Evolutionary conservation across 83 land plant species (phyloP).

Genomic region (Larix sibirica): DNA sequence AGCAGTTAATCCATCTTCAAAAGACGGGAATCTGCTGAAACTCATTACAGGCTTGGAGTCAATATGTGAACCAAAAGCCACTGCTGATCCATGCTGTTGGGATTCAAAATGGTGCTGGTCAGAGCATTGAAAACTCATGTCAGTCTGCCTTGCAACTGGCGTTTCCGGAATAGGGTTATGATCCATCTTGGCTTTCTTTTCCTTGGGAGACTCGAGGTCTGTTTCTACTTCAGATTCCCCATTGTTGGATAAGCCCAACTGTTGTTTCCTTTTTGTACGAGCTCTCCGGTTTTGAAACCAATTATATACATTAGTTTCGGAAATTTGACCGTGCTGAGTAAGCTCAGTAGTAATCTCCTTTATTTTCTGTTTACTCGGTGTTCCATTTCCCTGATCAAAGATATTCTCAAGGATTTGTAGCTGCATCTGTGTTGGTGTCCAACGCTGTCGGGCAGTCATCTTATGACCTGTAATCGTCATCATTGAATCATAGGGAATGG

Average conservation of each 20-base stretch:
- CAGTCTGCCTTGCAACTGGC: conserved; percentile 10
- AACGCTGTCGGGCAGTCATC: conserved; percentile 70
- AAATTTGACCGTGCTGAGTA: conserved; percentile 68
- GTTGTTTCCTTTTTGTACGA: conserved; percentile 88
- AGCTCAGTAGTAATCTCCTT: conserved; percentile 81
- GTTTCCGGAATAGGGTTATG: conserved; percentile 21
- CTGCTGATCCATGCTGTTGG: conserved; percentile 10
- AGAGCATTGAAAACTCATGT: conserved; percentile 23
- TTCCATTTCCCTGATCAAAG: conserved; percentile 79
- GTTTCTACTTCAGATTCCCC: conserved; percentile 67
- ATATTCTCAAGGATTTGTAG: conserved; percentile 83
- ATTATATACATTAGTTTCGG: conserved; percentile 94
- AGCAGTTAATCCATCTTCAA: conserved; percentile 18
- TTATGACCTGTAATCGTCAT: conserved; percentile 46
- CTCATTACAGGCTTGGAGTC: conserved; percentile 15
- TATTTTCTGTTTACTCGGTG: conserved; percentile 89
- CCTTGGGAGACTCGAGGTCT: conserved; percentile 50
- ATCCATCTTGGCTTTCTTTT: conserved; percentile 48
- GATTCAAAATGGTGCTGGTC: conserved; percentile 30
- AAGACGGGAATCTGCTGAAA: conserved; percentile 16
- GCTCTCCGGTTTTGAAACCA: conserved; percentile 99
- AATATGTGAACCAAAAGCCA: conserved; percentile 10
- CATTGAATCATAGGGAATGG: conserved; percentile 52
- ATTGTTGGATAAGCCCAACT: conserved; percentile 27
- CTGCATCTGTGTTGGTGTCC: conserved; percentile 87